Evolutionary conservation across 495 filamentous ascomycete genomes (phyloP).

Genomic region (Penicillium macrosclerotiorum): DNA sequence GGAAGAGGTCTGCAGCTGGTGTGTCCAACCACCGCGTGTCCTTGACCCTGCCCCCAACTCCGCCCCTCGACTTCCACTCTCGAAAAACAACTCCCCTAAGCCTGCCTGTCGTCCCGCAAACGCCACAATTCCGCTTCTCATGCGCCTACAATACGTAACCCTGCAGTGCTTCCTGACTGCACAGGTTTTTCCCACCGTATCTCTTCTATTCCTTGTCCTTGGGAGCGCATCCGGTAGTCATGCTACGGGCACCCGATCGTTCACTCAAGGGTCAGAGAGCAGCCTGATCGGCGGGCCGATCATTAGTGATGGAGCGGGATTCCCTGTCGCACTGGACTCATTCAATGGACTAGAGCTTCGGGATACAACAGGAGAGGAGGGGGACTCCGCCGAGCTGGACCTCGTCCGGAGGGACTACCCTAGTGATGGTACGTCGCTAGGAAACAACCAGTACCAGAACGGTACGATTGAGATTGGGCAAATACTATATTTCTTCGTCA

Average conservation of each 20-base stretch:
- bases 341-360: conserved; percentile 36
- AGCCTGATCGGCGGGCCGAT: conserved; percentile 29
- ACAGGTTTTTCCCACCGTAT: conserved; percentile 53
- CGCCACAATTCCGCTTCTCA: conserved; percentile 30
- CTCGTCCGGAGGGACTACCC: conserved; percentile 59
- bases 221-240: conserved; percentile 53
- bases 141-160: conserved; percentile 60
- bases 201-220: conserved; percentile 41
- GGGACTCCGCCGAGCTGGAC: conserved; percentile 50
- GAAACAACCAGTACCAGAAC: conserved; percentile 59
- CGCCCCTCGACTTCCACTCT: background rate
- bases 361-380: conserved; percentile 26
- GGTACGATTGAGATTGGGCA: conserved; percentile 57
- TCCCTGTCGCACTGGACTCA: conserved; percentile 30
- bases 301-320: conserved; percentile 19
- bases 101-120: background rate
- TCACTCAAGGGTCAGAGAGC: conserved; percentile 43
- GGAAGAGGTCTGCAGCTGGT: conserved; percentile 14
- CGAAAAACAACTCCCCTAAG: conserved; percentile 7
- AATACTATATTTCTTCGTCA: conserved; percentile 56
- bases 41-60: background rate
- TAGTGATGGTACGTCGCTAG: conserved; percentile 45
- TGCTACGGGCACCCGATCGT: conserved; percentile 49
- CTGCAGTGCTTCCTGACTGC: conserved; percentile 69
- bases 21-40: conserved; percentile 3